Base-by-base conservation (phyloP, 2,329 filamentous ascomycete genomes). In the Zymoseptoria brevis region DNA sequence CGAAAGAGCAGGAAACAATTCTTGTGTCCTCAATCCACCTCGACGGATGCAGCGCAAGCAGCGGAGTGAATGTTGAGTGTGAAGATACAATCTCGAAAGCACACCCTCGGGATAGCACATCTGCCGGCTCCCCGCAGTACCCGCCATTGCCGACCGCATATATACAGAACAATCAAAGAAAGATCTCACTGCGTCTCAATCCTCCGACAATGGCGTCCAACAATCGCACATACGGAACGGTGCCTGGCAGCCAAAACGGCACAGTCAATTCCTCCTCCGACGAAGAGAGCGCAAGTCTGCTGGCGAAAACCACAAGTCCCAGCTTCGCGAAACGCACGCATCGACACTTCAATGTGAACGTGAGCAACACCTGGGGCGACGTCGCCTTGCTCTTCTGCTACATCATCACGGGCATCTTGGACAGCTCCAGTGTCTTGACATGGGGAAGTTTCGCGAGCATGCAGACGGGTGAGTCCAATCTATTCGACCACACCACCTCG, bases 401-500 rank as follows among this genome's bases (percentile, higher is more conserved):
- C 71, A 75, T 89, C 63, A 87, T 91, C 69, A 92, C 89, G 0
- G 89, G 89, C 3, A 77, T 93, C 9, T 80, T 90, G 7, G 89
- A 93, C 74, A 89, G 87, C 73, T 85, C 87, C 2, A 85, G 87
- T 2, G 87, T 89, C 53, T 87, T 85, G 59, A 87, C 87, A 50
- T 92, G 87, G 86, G 87, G 88, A 11, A 86, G 86, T 2, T 93
- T 93, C 67, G 88, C 90, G 49, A 89, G 86, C 67, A 92, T 92
- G 88, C 89, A 92, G 70, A 92, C 88, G 30, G 88, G 87, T 83
- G 68, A 63, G 77, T 73, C 26, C 16, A 19, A 19, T 35, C 55
- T 57, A 8, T 35, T 4, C 9, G 19, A 59, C 30, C 30, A 19
- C 30, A 29, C 24, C 8, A 22, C 19, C 29, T 58, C 26, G 2